Evolutionary conservation across 163 green algal genomes (phyloP).

Genomic region (Trebouxiophyceae sp.): DNA sequence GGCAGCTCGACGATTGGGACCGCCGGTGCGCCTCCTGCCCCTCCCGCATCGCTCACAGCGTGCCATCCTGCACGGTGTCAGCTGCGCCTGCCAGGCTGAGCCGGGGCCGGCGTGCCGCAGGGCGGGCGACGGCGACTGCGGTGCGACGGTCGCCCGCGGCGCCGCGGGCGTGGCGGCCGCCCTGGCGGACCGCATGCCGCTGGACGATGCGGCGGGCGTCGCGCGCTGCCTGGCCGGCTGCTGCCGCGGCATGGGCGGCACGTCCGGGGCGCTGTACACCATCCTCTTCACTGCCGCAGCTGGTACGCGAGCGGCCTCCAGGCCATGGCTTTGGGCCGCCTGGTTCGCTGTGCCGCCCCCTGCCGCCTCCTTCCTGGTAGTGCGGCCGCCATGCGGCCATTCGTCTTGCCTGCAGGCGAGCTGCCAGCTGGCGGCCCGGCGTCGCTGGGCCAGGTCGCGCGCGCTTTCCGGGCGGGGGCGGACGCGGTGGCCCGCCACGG

Average conservation of each 20-base stretch:
- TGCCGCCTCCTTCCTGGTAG: neutral
- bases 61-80: no score
- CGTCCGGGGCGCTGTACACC: constrained; percentile 71
- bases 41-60: no score
- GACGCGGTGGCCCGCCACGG: constrained; percentile 67
- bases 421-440: constrained; percentile 37
- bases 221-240: constrained; percentile 18
- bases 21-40: neutral
- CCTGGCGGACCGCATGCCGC: constrained; percentile 4
- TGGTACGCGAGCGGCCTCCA: no score
- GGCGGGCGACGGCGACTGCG: constrained; percentile 89
- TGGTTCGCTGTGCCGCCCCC: no score
- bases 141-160: constrained; percentile 56
- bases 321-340: no score
- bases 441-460: constrained; percentile 27
- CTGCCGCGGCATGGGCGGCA: constrained; percentile 57
- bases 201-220: constrained; percentile 23
- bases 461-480: constrained; percentile 39
- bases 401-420: neutral
- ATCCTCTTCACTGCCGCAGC: constrained; percentile 63
- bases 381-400: neutral
- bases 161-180: constrained; percentile 34
- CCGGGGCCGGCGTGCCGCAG: no score
- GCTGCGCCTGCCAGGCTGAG: no score
- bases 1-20: constrained; percentile 14